Conservation (phyloP, 306 rosid genomes). For the Cucurbita argyrosperma region DNA sequence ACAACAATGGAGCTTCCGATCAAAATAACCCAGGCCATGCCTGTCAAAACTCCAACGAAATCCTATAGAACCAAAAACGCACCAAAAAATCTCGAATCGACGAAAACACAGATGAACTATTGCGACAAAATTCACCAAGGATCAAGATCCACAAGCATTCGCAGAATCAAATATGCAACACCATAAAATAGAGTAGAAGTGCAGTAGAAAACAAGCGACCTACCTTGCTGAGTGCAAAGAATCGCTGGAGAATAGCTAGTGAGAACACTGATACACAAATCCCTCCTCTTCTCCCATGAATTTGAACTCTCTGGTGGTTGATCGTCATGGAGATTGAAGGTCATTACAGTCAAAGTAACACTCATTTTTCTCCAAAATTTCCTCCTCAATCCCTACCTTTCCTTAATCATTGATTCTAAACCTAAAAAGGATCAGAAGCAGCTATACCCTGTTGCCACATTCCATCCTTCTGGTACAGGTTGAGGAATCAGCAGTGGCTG, state of each 20-base stretch:
- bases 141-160: slow-evolving; percentile 15
- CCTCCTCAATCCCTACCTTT: not conserved
- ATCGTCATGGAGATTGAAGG: slow-evolving; percentile 94
- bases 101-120: slow-evolving; percentile 22
- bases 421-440: not conserved
- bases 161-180: not conserved
- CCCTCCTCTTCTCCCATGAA: slow-evolving; percentile 94
- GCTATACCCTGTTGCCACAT: not conserved
- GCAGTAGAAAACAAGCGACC: not conserved
- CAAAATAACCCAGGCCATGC: not conserved
- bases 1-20: not conserved
- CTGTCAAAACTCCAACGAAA: not conserved
- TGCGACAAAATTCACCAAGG: slow-evolving; percentile 16
- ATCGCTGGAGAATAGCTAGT: slow-evolving; percentile 73
- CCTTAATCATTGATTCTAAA: not conserved
- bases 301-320: slow-evolving; percentile 68
- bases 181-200: not conserved
- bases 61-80: slow-evolving; percentile 1
- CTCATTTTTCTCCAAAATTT: slow-evolving; percentile 42
- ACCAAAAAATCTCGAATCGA: slow-evolving; percentile 9
- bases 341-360: slow-evolving; percentile 78
- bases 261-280: slow-evolving; percentile 68
- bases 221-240: slow-evolving; percentile 94
- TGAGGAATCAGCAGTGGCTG: slow-evolving; percentile 3
- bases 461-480: not conserved